phyloP scores from a whole-genome alignment of 2,329 filamentous ascomycete species.

The Aspergillus niger region DNA sequence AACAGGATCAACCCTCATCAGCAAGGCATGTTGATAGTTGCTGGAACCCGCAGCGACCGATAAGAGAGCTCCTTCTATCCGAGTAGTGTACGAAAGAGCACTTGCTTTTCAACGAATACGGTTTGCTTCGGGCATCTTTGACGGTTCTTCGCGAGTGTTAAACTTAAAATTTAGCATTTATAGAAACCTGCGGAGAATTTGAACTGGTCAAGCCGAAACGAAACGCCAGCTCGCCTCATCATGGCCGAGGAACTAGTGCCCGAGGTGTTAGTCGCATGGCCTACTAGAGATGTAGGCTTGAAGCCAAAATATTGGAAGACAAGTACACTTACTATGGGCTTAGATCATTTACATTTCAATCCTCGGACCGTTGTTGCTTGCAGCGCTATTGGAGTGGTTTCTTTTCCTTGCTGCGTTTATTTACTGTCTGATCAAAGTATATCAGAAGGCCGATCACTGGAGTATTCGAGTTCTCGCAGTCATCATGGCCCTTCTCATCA shows the following conservation, averaged over 20 bases:
- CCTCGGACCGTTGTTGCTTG: conserved; percentile 77
- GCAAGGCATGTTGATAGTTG: background rate
- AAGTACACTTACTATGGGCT: conserved; percentile 1
- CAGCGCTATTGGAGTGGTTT: conserved; percentile 88
- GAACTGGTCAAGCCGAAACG: too few species aligned
- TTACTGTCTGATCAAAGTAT: conserved; percentile 88
- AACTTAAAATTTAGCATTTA: too few species aligned
- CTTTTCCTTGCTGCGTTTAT: conserved; percentile 92
- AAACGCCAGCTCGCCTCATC: background rate
- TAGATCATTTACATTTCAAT: conserved; percentile 85
- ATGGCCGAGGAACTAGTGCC: conserved; percentile 5
- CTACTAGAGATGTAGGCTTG: conserved; percentile 40
- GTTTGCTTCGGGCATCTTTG: background rate
- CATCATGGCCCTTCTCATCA: conserved; percentile 72
- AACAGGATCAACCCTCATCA: background rate
- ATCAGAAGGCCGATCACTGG: conserved; percentile 84
- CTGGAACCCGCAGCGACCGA: background rate
- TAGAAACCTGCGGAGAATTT: too few species aligned
- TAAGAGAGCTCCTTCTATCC: background rate
- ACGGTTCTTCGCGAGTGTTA: background rate
- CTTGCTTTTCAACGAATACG: background rate
- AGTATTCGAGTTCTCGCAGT: conserved; percentile 77
- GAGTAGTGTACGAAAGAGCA: background rate
- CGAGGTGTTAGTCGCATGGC: conserved; percentile 30
- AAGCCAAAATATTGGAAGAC: background rate